Conservation (phyloP, 768 basidiomycete genomes). For the Hysterangium stoloniferum region DNA sequence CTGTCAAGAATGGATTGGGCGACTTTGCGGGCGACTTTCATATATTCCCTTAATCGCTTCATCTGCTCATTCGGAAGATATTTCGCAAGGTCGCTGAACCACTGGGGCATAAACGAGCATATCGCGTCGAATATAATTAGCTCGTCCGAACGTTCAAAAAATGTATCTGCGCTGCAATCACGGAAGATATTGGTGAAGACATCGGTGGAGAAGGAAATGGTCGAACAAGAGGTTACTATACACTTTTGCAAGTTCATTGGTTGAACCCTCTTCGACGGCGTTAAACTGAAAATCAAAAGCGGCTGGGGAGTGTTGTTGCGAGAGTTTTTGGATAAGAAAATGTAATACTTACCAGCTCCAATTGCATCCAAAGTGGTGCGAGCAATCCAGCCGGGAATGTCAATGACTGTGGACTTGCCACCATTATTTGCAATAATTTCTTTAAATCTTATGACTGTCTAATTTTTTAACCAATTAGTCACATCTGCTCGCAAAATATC, state of each 20-base stretch:
- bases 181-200: background rate
- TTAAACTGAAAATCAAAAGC: constrained; percentile 21
- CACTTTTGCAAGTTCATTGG: background rate
- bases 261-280: constrained; percentile 13
- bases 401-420: constrained; percentile 13
- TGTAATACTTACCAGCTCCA: constrained; percentile 32
- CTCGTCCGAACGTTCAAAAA: background rate
- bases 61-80: constrained; percentile 25
- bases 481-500: too few relatives aligned
- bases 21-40: constrained; percentile 19
- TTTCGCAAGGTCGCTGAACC: constrained; percentile 19
- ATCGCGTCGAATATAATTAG: constrained; percentile 22
- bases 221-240: constrained; percentile 4
- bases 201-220: background rate
- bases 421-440: constrained; percentile 17
- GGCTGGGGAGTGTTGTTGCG: constrained; percentile 13
- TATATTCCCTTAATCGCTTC: constrained; percentile 22
- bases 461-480: too few relatives aligned
- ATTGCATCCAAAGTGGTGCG: constrained; percentile 44
- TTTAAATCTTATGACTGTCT: constrained; percentile 21
- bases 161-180: background rate
- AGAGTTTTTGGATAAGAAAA: too few relatives aligned
- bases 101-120: constrained; percentile 23
- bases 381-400: constrained; percentile 27
- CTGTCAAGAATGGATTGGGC: constrained; percentile 19